Evolutionary conservation across 768 basidiomycete genomes (phyloP).

Genomic region (Trichaptum fuscoviolaceum): DNA sequence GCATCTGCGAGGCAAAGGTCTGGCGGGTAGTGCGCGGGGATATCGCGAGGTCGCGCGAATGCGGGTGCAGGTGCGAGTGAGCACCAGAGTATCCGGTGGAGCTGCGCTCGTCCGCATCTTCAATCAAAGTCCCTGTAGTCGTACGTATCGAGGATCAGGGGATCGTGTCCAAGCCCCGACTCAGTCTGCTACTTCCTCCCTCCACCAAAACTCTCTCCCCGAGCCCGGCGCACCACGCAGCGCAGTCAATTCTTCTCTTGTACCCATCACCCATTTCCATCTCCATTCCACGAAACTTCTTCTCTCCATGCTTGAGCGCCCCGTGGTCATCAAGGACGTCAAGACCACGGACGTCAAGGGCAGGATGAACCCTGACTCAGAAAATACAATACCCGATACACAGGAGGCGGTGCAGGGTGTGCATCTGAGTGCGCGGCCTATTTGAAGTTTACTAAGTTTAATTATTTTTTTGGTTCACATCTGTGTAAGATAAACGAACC

Average conservation of each 20-base stretch:
- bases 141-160: conserved; percentile 37
- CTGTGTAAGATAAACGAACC: conserved; percentile 43
- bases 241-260: neutral
- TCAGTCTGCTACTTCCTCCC: conserved; percentile 40
- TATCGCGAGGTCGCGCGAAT: conserved; percentile 25
- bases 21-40: conserved; percentile 7
- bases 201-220: conserved; percentile 46
- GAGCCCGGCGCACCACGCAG: conserved; percentile 46
- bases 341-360: conserved; percentile 58
- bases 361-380: conserved; percentile 69
- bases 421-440: conserved; percentile 77
- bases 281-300: conserved; percentile 21
- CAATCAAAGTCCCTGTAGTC: conserved; percentile 38
- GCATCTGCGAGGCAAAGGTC: too few relatives aligned
- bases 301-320: conserved; percentile 17
- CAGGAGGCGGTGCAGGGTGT: conserved; percentile 58
- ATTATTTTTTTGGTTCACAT: too few relatives aligned
- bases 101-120: too few relatives aligned
- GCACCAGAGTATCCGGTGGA: conserved; percentile 23
- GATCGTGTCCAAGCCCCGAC: conserved; percentile 47
- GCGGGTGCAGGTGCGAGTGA: conserved; percentile 38
- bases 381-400: conserved; percentile 67
- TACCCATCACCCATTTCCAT: conserved; percentile 18
- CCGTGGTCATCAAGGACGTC: conserved; percentile 36
- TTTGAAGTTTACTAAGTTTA: too few relatives aligned